phyloP scores from a whole-genome alignment of 371 early-diverging fungal species.

The Cokeromyces recurvatus region DNA sequence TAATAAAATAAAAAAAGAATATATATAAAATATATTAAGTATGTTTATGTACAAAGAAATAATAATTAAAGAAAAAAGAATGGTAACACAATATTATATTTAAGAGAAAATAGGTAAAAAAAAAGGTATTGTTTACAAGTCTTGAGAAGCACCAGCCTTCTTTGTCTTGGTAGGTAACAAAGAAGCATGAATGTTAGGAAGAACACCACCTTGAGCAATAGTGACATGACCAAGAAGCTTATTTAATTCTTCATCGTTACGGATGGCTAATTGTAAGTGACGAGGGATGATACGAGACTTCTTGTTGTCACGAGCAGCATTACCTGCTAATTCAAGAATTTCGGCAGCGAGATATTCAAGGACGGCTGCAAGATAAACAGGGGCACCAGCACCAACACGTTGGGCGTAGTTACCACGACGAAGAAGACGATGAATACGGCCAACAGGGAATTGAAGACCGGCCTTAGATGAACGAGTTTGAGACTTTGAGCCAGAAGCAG shows the following conservation, averaged over 20 bases:
- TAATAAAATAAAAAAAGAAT: too few relatives aligned
- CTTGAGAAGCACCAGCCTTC: conserved; percentile 61
- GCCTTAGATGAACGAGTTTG: conserved; percentile 76
- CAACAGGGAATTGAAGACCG: conserved; percentile 93
- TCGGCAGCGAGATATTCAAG: conserved; percentile 96
- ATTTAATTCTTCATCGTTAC: conserved; percentile 96
- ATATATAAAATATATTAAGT: too few relatives aligned
- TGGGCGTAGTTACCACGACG: conserved; percentile 95
- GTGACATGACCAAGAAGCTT: conserved; percentile 89
- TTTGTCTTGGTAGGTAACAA: conserved; percentile 71
- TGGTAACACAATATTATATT: too few relatives aligned
- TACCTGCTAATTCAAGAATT: conserved; percentile 95
- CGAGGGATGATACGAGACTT: conserved; percentile 93
- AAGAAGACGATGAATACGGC: conserved; percentile 95
- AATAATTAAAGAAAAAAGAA: too few relatives aligned
- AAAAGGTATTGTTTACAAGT: too few relatives aligned
- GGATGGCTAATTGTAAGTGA: conserved; percentile 89
- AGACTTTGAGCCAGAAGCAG: conserved; percentile 52
- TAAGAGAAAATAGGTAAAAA: too few relatives aligned
- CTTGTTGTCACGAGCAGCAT: conserved; percentile 95
- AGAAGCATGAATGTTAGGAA: conserved; percentile 81
- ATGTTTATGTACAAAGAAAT: too few relatives aligned
- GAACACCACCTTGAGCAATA: conserved; percentile 86
- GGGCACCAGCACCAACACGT: conserved; percentile 92
- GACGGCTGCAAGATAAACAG: conserved; percentile 93